Percentiles rank a stretch among this genome's conserved stretches.
These are phyloP conservation scores for Hericium alpestre DNA, from an alignment of 768 basidiomycete species.

Conservation along the genomic window DNA sequence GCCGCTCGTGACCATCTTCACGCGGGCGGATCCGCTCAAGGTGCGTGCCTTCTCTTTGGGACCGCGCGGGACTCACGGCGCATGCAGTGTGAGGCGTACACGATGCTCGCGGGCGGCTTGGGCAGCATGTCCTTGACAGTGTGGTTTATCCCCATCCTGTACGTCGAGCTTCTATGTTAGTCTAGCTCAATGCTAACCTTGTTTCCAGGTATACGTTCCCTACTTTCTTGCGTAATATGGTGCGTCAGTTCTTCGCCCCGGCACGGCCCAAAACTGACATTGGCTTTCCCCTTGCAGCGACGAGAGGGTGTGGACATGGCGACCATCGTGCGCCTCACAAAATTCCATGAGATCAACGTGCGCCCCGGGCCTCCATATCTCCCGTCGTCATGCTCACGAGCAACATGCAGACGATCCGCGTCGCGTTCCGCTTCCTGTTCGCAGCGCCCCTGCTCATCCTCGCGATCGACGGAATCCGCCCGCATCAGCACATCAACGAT, in stretches of 20 bases:
- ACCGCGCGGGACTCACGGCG: neutral
- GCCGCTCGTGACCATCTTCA: slow-evolving; percentile 60
- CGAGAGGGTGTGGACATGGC: slow-evolving; percentile 49
- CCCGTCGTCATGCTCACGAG: neutral
- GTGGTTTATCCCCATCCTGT: slow-evolving; percentile 67
- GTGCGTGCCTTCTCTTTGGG: slow-evolving; percentile 22
- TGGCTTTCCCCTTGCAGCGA: slow-evolving; percentile 28
- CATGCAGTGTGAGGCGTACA: slow-evolving; percentile 56
- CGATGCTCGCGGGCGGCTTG: slow-evolving; percentile 58
- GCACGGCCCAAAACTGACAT: neutral
- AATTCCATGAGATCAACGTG: slow-evolving; percentile 77
- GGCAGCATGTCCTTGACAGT: slow-evolving; percentile 62
- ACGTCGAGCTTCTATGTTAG: slow-evolving; percentile 16
- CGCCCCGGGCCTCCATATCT: slow-evolving; percentile 16
- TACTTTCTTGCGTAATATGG: slow-evolving; percentile 48
- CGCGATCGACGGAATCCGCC: slow-evolving; percentile 55
- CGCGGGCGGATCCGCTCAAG: slow-evolving; percentile 46
- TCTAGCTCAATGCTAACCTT: slow-evolving; percentile 1
- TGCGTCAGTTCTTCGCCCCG: slow-evolving; percentile 21
- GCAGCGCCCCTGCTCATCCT: slow-evolving; percentile 54
- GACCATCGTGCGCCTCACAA: slow-evolving; percentile 64
- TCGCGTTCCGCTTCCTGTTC: slow-evolving; percentile 67
- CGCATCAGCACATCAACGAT: slow-evolving; percentile 55
- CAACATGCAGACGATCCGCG: slow-evolving; percentile 45
- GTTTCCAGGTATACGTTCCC: slow-evolving; percentile 51